Base-by-base conservation (phyloP, 495 filamentous ascomycete species). In the Xeromyces bisporus region DNA sequence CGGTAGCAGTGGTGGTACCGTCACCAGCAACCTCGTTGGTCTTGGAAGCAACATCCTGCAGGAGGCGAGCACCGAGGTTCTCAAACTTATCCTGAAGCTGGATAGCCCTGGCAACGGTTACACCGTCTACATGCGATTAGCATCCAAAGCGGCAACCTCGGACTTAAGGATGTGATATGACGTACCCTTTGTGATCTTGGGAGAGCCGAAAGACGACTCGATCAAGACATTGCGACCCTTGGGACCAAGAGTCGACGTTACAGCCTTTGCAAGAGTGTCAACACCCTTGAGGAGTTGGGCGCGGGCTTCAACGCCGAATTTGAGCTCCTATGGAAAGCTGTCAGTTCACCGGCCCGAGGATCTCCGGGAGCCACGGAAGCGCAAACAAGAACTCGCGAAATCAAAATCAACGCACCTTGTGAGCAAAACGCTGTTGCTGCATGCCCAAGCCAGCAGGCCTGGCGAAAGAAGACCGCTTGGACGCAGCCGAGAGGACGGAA, bases 21-120 rank as follows among this genome's bases (percentile, higher is more conserved):
- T 97, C 89, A 77, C 89, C 89, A 37, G 89, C 89, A 46, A 84
- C 73, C 63, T 97, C 89, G 67, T 97, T 97, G 41, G 89, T 97
- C 75, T 97, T 97, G 47, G 81, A 91, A 44, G 89, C 91, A 36
- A 97, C 89, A 55, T 96, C 89, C 66, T 94, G 86, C 42, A 97
- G 71, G 35, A 97, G 73, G 47, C 80, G 78, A 41, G 91, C 91
- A 58, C 89, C 89, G 43, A 97, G 80, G 67, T 97, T 96, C 66
- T 97, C 91, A 60, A 93, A 97, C 60, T 97, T 97, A 67, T 97
- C 89, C 70, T 97, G 75, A 28, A 97, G 72, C 39, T 72, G 73
- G 45, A 97, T 82, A 34, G 86, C 86, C 62, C 74, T 80, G 43
- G 85, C 85, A 47, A 93, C 85, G 41, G 80, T 92, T 21, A 93